A percentile compares a stretch with the other conserved stretches of the same genome.
phyloP scores from a whole-genome alignment of 2,329 filamentous ascomycete species.

The Didymella pinodella region DNA sequence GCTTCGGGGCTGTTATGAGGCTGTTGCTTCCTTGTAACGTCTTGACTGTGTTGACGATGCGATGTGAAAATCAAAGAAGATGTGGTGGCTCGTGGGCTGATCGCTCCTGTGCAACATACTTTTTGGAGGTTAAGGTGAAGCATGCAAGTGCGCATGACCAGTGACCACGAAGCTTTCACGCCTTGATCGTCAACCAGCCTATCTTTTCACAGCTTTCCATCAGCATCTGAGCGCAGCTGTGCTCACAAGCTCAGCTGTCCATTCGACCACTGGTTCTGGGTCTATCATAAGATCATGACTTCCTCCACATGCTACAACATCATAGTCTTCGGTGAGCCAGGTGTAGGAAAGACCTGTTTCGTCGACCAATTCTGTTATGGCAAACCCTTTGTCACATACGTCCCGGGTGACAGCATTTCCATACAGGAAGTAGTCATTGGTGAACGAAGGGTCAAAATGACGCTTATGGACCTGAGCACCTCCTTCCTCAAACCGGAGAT shows the following conservation, averaged over 20 bases:
- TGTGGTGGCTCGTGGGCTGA: neutral
- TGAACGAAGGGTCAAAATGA: slow-evolving; percentile 14
- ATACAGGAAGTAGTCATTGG: slow-evolving; percentile 23
- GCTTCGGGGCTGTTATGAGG: neutral
- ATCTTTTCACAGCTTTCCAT: neutral
- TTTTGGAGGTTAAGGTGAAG: neutral
- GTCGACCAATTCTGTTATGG: slow-evolving; percentile 24
- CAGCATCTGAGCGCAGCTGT: neutral
- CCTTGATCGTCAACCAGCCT: slow-evolving; percentile 5
- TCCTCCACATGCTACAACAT: slow-evolving; percentile 7
- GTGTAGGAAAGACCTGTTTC: slow-evolving; percentile 36
- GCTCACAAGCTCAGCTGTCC: neutral
- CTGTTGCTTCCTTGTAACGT: neutral
- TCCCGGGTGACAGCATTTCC: slow-evolving; percentile 8
- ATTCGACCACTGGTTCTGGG: neutral
- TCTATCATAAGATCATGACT: neutral
- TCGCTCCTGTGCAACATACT: neutral
- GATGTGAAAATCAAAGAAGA: neutral
- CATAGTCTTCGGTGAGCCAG: slow-evolving; percentile 29
- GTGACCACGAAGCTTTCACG: neutral
- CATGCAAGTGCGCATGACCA: neutral
- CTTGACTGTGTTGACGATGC: neutral
- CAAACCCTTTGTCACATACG: slow-evolving; percentile 24
- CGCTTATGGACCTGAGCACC: slow-evolving; percentile 35
- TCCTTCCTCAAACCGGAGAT: slow-evolving; percentile 20